Percentiles rank a stretch among this genome's conserved stretches.
These are phyloP conservation scores for Neurospora sp. DNA, from an alignment of 2,329 filamentous ascomycete genomes.

Conservation along the genomic window DNA sequence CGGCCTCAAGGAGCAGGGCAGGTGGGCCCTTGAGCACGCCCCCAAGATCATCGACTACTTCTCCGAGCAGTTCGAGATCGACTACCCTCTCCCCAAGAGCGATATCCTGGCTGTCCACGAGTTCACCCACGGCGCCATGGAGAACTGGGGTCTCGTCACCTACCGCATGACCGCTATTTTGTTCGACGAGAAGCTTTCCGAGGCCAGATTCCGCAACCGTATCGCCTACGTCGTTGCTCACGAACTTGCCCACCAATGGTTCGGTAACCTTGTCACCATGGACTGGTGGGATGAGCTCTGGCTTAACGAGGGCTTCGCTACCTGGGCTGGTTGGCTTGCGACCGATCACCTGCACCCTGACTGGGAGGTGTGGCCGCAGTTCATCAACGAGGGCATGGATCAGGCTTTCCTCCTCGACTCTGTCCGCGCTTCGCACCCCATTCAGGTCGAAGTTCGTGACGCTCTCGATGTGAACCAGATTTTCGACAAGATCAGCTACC, in stretches of 20 bases:
- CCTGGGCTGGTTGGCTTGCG: constrained; percentile 94
- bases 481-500: constrained; percentile 92
- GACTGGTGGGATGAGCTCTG: constrained; percentile 97
- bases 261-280: constrained; percentile 95
- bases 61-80: constrained; percentile 86
- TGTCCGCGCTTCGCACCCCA: constrained; percentile 85
- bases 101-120: constrained; percentile 88
- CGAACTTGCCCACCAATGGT: constrained; percentile 96
- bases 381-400: constrained; percentile 91
- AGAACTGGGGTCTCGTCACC: constrained; percentile 94
- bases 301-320: constrained; percentile 97
- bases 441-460: constrained; percentile 89
- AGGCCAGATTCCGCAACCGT: constrained; percentile 82
- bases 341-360: constrained; percentile 88
- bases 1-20: constrained; percentile 87
- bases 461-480: constrained; percentile 96
- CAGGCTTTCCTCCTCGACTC: constrained; percentile 83
- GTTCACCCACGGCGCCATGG: constrained; percentile 82
- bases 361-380: constrained; percentile 97
- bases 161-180: constrained; percentile 92
- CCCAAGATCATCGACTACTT: constrained; percentile 94
- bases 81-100: constrained; percentile 87
- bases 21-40: constrained; percentile 81
- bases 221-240: constrained; percentile 98
- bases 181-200: constrained; percentile 89